Evolutionary conservation across 1,284 basidiomycete genomes (phyloP).

Genomic region (Paramarasmius palmivorus): DNA sequence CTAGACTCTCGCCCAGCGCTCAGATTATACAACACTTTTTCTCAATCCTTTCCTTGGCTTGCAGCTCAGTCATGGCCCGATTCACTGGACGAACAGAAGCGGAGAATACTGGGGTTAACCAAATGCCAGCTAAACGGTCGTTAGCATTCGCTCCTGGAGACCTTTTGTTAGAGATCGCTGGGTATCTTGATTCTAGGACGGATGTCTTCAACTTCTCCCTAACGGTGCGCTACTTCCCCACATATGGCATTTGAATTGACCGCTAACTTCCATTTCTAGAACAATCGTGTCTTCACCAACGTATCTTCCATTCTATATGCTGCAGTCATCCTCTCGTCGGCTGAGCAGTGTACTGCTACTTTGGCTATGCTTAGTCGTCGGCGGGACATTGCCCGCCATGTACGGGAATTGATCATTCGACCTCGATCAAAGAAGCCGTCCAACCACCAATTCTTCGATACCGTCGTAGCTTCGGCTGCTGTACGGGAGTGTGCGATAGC

Average conservation of each 20-base stretch:
- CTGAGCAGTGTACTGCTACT: conserved; percentile 59
- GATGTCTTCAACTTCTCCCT: conserved; percentile 60
- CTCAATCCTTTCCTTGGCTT: too few relatives aligned
- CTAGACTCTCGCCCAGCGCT: neutral
- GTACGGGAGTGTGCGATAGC: conserved; percentile 46
- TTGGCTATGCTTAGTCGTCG: conserved; percentile 58
- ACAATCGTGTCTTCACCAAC: conserved; percentile 46
- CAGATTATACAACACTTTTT: too few relatives aligned
- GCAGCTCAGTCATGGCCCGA: neutral
- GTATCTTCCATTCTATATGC: conserved; percentile 61
- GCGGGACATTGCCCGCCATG: conserved; percentile 62
- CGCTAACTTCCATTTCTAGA: conserved; percentile 22
- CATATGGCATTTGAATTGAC: conserved; percentile 1
- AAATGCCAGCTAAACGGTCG: neutral
- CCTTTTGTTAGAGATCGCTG: conserved; percentile 63
- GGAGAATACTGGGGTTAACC: neutral
- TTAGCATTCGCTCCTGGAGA: conserved; percentile 48
- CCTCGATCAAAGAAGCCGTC: conserved; percentile 35
- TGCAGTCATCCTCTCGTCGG: conserved; percentile 50
- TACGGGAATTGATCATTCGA: conserved; percentile 53
- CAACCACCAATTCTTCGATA: conserved; percentile 30
- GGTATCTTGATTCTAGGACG: conserved; percentile 45
- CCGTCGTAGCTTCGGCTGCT: conserved; percentile 43
- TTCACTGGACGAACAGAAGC: neutral
- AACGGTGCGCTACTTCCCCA: conserved; percentile 46